These are phyloP conservation scores for Lanmaoa pseudosensibilis DNA, from an alignment of 768 basidiomycete genomes.

Conservation along the genomic window DNA sequence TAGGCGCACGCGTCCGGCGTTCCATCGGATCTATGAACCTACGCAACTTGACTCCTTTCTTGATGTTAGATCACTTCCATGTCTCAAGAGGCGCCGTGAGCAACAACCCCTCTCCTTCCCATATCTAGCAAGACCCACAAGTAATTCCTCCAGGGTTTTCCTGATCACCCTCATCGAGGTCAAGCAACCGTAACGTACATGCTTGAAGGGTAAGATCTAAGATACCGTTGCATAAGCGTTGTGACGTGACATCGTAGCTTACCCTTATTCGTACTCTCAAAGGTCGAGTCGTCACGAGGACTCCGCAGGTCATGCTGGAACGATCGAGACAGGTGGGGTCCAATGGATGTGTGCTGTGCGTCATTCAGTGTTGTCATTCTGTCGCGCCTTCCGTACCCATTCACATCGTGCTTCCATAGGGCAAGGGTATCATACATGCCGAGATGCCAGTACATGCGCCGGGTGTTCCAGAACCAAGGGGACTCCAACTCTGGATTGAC, in stretches of 20 bases:
- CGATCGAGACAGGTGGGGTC: slow-evolving; percentile 77
- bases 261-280: slow-evolving; percentile 25
- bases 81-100: slow-evolving; percentile 66
- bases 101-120: slow-evolving; percentile 1
- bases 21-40: slow-evolving; percentile 78
- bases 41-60: slow-evolving; percentile 84
- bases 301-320: slow-evolving; percentile 81
- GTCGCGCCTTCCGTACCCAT: background rate
- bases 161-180: slow-evolving; percentile 91
- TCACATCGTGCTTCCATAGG: slow-evolving; percentile 32
- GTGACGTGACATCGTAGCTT: background rate
- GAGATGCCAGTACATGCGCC: slow-evolving; percentile 84
- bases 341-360: slow-evolving; percentile 93
- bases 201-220: slow-evolving; percentile 68
- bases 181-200: slow-evolving; percentile 90
- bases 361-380: slow-evolving; percentile 4
- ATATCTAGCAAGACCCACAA: background rate
- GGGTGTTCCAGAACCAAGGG: slow-evolving; percentile 70
- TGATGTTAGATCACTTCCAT: slow-evolving; percentile 86
- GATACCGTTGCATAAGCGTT: background rate
- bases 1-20: slow-evolving; percentile 78
- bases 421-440: slow-evolving; percentile 74
- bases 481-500: slow-evolving; percentile 88
- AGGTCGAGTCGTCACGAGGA: slow-evolving; percentile 84
- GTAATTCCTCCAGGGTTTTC: slow-evolving; percentile 61